Base-by-base conservation (phyloP, 2,329 filamentous ascomycete species). In the Hypoxylon sp. region DNA sequence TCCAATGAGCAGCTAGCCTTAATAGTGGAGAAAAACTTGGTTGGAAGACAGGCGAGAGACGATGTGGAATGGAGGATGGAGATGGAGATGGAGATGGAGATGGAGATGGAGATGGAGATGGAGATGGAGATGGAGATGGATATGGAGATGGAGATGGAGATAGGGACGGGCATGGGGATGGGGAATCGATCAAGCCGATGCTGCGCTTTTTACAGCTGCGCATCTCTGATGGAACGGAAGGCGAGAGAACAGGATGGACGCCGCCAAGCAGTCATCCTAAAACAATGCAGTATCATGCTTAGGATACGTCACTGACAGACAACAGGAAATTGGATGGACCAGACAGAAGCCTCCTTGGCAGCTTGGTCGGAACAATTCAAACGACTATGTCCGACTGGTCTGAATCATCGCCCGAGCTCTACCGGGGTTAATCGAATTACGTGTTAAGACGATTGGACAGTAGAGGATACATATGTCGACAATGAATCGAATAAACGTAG, bases 1-100 rank as follows among this genome's bases (percentile, higher is more conserved):
- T 33, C 13, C 31, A 33, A n/a, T 33, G 5, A 33, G 24, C 38
- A 42, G 45, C 41, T 60, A 58, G 54, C 61, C 58, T 61, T 61
- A 61, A 63, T 53, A 55, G 58, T 63, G 60, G 57, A 55, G 57
- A 50, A 15, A 3, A 18, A 26, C n/a, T 35, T 26, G 42, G 56
- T 55, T 53, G 54, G 53, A 51, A 50, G 35, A n/a, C 31, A 51
- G 48, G 26, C 46, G 23, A 51, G 35, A 52, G 48, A 50, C 40
- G 35, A 50, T 47, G 38, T 55, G 59, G 11, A 43, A 45, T n/a
- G 26, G 24, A 20, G 37, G 18, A 18, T 58, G 26, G 58, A 55
- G 48, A 55, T 46, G 46, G 51, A 51, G 41, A 13, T 48, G 27
- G 9, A 3, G 7, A 33, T n/a, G 29, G 11, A n/a, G 29, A 15